These are phyloP conservation scores for Aspergillus homomorphus DNA, from an alignment of 495 filamentous ascomycete species.

Conservation along the genomic window DNA sequence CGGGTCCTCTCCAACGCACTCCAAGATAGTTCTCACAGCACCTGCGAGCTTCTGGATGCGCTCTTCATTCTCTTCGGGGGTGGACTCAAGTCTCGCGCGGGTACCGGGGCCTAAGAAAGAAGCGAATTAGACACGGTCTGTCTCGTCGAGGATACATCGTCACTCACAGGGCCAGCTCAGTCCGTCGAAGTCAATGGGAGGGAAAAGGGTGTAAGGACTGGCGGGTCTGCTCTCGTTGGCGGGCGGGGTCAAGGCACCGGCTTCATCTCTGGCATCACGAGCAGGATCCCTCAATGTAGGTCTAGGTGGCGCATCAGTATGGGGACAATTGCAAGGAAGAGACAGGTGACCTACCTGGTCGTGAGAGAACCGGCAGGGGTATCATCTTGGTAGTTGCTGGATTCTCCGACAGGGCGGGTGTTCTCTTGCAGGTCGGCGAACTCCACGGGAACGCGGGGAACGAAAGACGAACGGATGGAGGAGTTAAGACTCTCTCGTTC, in stretches of 20 bases:
- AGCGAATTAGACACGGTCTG: conserved; percentile 11
- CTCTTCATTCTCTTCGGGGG: conserved; percentile 64
- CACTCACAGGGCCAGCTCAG: conserved; percentile 69
- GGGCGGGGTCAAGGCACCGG: conserved; percentile 45
- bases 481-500: conserved; percentile 51
- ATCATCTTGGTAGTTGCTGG: conserved; percentile 18
- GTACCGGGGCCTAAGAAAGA: conserved; percentile 68
- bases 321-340: neutral
- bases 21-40: conserved; percentile 85
- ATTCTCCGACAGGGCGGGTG: conserved; percentile 21
- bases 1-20: conserved; percentile 95
- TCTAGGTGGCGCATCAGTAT: conserved; percentile 21
- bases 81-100: conserved; percentile 74
- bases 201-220: conserved; percentile 60
- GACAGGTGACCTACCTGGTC: conserved; percentile 27
- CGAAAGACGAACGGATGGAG: conserved; percentile 51
- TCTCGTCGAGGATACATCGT: neutral
- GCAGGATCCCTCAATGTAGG: conserved; percentile 60
- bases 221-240: conserved; percentile 51
- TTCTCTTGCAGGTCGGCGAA: conserved; percentile 29
- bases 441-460: conserved; percentile 39
- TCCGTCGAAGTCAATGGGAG: conserved; percentile 68
- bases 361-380: conserved; percentile 20
- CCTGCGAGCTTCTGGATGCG: conserved; percentile 75
- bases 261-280: conserved; percentile 71